phyloP scores from a whole-genome alignment of 257 asterid species.

The Eustoma russellianum region DNA sequence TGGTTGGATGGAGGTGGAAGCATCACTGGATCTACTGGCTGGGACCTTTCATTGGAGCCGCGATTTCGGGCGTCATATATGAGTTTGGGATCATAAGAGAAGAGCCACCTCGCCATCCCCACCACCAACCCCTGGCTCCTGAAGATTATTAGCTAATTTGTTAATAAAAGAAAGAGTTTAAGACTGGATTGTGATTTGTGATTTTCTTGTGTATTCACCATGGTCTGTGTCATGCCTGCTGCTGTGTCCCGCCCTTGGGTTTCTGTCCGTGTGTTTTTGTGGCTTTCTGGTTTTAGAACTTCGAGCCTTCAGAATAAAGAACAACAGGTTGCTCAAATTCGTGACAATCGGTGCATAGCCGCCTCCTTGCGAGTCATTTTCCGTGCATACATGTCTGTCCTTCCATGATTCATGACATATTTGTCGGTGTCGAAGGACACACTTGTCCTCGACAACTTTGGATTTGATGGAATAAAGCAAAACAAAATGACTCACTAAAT shows the following conservation, averaged over 20 bases:
- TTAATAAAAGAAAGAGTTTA: too few relatives aligned
- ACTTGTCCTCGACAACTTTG: too few relatives aligned
- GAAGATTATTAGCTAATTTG: conserved; percentile 59
- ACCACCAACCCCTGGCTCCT: conserved; percentile 86
- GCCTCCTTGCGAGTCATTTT: too few relatives aligned
- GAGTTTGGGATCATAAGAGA: conserved; percentile 56
- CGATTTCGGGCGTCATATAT: conserved; percentile 50
- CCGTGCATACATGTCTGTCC: too few relatives aligned
- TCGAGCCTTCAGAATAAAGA: neutral
- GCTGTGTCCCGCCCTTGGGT: neutral
- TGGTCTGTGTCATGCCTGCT: neutral
- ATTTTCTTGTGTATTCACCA: neutral
- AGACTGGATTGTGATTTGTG: too few relatives aligned
- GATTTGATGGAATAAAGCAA: too few relatives aligned
- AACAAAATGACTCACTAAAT: too few relatives aligned
- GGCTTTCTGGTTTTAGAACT: too few relatives aligned
- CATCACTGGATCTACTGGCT: conserved; percentile 96
- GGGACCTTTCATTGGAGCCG: conserved; percentile 87
- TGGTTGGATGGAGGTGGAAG: conserved; percentile 94
- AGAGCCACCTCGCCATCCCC: conserved; percentile 33
- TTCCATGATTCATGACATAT: too few relatives aligned
- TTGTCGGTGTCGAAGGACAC: too few relatives aligned
- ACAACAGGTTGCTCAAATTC: neutral
- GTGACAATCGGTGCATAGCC: too few relatives aligned
- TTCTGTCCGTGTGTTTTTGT: too few relatives aligned